Conservation (phyloP, 306 rosid species). For the Carpinus fangiana region DNA sequence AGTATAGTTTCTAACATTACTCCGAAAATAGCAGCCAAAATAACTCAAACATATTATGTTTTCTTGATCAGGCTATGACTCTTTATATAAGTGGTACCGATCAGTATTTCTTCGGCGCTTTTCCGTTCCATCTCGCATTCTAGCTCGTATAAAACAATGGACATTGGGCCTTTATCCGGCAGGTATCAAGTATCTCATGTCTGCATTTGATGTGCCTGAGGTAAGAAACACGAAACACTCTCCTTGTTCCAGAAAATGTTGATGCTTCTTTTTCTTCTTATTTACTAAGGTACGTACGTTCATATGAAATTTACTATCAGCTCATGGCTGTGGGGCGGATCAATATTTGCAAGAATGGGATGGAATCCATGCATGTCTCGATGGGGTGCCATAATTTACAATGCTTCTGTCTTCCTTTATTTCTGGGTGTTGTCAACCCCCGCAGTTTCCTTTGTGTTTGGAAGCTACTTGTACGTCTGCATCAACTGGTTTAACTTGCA, state of each 20-base stretch:
- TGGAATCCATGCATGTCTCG: conserved; percentile 71
- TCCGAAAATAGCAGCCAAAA: too few species aligned
- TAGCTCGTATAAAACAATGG: conserved; percentile 87
- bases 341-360: conserved; percentile 87
- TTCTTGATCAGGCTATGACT: conserved; percentile 64
- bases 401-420: conserved; percentile 78
- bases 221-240: conserved; percentile 28
- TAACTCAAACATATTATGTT: too few species aligned
- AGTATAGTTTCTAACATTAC: too few species aligned
- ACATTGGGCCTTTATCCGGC: conserved; percentile 94
- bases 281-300: neutral
- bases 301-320: conserved; percentile 38
- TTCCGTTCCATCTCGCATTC: conserved; percentile 81
- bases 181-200: conserved; percentile 87
- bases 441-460: conserved; percentile 81
- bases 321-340: conserved; percentile 89
- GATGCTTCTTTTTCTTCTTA: too few species aligned
- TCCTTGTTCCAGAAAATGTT: too few species aligned
- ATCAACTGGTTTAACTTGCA: conserved; percentile 93
- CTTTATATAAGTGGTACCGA: conserved; percentile 81
- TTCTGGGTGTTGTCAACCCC: conserved; percentile 96
- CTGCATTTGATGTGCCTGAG: conserved; percentile 98
- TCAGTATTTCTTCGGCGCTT: conserved; percentile 48
- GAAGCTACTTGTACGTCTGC: conserved; percentile 87
- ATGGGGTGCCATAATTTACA: conserved; percentile 68